Evolutionary conservation across 169 alveolate species (phyloP), one percentile per base, ranked within the genome.

Genomic region (Cyclospora cayetanensis): DNA sequence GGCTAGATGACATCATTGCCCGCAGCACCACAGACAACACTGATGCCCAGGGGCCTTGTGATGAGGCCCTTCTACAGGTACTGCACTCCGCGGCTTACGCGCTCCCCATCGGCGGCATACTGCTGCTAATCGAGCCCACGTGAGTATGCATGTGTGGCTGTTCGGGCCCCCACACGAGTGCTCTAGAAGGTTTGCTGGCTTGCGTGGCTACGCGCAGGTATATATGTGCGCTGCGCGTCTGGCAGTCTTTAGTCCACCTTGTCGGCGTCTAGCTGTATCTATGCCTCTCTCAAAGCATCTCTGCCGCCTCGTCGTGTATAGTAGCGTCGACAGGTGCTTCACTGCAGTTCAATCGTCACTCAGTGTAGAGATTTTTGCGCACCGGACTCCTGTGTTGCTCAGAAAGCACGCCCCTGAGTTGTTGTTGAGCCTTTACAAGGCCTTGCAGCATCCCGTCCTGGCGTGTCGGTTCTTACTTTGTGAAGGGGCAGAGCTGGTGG

Each of bases 11-110:
- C 46, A 76, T 76, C 41, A 43, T 76, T 29, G 68, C 86, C n/a
- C 86, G 86, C 68, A 43, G 68, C 46, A 42, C 86, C 31, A 76
- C 86, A 25, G 68, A 76, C 86, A 76, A 76, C 86, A 76, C 86
- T 43, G 86, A 76, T 55, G 37, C 46, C 15, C 86, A 31, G 31
- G 43, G 68, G 39, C 86, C 86, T 37, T 76, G 68, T 25, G 86
- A 76, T 55, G 86, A 76, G 43, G 68, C 86, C 31, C 43, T 76
- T 3, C 68, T 76, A 41, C 86, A 76, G 29, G 86, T 76, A 66
- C 86, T 76, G 18, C 86, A 76, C 86, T 43, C 86, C 41, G 86
- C 86, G 29, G 68, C 86, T 43, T 76, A 11, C 86, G 86, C 86
- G 35, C 41, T 43, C 68, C 86, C 86, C 29, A 66, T 27, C 43